phyloP scores from a whole-genome alignment of 192 early-diverging fungal species.

The Dissophora globulifera region DNA sequence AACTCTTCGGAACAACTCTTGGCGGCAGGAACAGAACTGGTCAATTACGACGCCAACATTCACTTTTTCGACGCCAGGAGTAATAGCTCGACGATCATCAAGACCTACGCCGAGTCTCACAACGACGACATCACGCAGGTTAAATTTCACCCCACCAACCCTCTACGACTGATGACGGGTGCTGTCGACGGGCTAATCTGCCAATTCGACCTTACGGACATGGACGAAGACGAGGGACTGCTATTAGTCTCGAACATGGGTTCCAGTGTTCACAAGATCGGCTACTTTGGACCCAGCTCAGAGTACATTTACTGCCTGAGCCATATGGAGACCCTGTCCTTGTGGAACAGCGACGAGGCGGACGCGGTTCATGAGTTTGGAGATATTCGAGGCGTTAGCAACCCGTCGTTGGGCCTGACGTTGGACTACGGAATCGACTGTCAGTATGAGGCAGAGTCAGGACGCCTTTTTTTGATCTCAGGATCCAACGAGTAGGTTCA shows the following conservation, averaged over 20 bases:
- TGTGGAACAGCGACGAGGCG: conserved; percentile 71
- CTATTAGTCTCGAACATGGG: conserved; percentile 84
- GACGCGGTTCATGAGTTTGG: conserved; percentile 79
- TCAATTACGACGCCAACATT: conserved; percentile 57
- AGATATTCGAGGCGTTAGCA: conserved; percentile 74
- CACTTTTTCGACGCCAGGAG: conserved; percentile 61
- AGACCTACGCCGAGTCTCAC: conserved; percentile 72
- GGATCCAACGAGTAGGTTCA: conserved; percentile 77
- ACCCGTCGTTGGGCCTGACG: conserved; percentile 53
- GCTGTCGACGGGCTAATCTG: conserved; percentile 84
- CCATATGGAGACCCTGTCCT: conserved; percentile 91
- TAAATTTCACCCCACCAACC: conserved; percentile 68
- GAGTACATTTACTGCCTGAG: conserved; percentile 91
- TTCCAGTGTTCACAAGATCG: conserved; percentile 83
- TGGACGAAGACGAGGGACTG: conserved; percentile 92
- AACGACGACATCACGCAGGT: conserved; percentile 83
- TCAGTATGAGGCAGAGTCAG: conserved; percentile 70
- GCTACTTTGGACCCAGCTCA: conserved; percentile 91
- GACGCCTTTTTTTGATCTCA: conserved; percentile 81
- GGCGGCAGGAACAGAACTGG: conserved; percentile 64
- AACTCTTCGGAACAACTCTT: conserved; percentile 61
- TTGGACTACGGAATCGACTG: conserved; percentile 90
- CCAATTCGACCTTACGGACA: conserved; percentile 73
- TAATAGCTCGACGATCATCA: conserved; percentile 33
- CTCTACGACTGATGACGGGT: conserved; percentile 70